Percentiles rank a stretch among this genome's conserved stretches.
Evolutionary conservation across 495 filamentous ascomycete genomes (phyloP).

Genomic region (Penicillium pancosmium): DNA sequence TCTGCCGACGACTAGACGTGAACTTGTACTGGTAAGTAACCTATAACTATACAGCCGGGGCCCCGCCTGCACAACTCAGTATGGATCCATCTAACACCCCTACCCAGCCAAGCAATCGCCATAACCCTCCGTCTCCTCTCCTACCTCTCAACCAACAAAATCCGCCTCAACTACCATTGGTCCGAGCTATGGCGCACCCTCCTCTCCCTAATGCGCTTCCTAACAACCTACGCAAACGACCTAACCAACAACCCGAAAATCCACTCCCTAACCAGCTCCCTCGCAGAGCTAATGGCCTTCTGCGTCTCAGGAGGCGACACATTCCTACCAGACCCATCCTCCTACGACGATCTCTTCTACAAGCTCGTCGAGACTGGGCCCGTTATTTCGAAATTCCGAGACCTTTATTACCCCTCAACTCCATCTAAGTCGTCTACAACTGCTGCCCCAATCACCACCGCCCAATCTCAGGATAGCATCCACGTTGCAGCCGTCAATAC

Average conservation of each 20-base stretch:
- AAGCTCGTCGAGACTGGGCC: conserved; percentile 94
- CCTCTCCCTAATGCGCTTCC: conserved; percentile 86
- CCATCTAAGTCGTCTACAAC: neutral
- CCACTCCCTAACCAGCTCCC: conserved; percentile 47
- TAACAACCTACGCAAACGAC: conserved; percentile 80
- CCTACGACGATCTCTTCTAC: conserved; percentile 97
- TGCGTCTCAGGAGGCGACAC: conserved; percentile 85
- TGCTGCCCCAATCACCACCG: conserved; percentile 10
- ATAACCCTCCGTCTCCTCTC: conserved; percentile 80
- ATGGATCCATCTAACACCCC: neutral
- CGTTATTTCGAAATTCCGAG: conserved; percentile 78
- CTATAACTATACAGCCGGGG: neutral
- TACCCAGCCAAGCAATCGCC: conserved; percentile 57
- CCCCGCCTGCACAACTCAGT: neutral
- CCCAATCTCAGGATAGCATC: conserved; percentile 11
- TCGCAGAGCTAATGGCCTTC: conserved; percentile 84
- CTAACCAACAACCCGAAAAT: conserved; percentile 66
- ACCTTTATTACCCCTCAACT: conserved; percentile 56
- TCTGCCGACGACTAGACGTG: conserved; percentile 80
- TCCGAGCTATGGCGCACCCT: conserved; percentile 90
- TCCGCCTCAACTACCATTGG: conserved; percentile 87
- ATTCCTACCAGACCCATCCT: conserved; percentile 85
- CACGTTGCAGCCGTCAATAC: conserved; percentile 69
- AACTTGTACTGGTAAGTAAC: conserved; percentile 71
- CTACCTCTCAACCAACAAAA: conserved; percentile 78